Evolutionary conservation across 257 asterid species (phyloP).

Genomic region (Echium plantagineum): DNA sequence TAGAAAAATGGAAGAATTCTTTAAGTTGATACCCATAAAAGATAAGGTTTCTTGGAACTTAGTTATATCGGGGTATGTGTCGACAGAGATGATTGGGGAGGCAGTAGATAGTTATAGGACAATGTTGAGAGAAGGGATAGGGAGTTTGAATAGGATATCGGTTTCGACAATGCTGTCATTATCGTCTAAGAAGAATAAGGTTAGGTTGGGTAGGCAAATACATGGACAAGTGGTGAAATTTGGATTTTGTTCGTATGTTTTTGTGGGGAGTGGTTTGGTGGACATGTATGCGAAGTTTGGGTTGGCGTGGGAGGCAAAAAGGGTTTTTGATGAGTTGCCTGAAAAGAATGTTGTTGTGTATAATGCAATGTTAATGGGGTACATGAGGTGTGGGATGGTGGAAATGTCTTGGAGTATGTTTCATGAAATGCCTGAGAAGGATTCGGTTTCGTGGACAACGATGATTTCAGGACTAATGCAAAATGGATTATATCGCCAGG

Average conservation of each 20-base stretch:
- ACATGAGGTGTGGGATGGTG: slow-evolving; percentile 47
- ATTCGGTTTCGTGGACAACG: slow-evolving; percentile 80
- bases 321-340: slow-evolving; percentile 42
- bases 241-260: slow-evolving; percentile 58
- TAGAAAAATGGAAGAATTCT: slow-evolving; percentile 38
- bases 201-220: slow-evolving; percentile 50
- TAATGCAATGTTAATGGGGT: slow-evolving; percentile 58
- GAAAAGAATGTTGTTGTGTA: slow-evolving; percentile 41
- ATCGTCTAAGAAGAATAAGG: slow-evolving; percentile 54
- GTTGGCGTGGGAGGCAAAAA: slow-evolving; percentile 37
- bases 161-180: slow-evolving; percentile 49
- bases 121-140: slow-evolving; percentile 52
- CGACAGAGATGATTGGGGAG: slow-evolving; percentile 31
- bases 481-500: slow-evolving; percentile 43
- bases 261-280: slow-evolving; percentile 74
- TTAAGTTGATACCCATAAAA: slow-evolving; percentile 44
- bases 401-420: slow-evolving; percentile 18
- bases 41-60: slow-evolving; percentile 93
- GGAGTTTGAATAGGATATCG: slow-evolving; percentile 59
- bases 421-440: slow-evolving; percentile 23
- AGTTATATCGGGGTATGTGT: slow-evolving; percentile 63
- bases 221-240: slow-evolving; percentile 72
- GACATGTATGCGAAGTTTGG: slow-evolving; percentile 83
- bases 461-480: slow-evolving; percentile 70
- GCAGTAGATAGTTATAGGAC: slow-evolving; percentile 56